phyloP scores from a whole-genome alignment of 192 early-diverging fungal species.

The Gigaspora rosea region DNA sequence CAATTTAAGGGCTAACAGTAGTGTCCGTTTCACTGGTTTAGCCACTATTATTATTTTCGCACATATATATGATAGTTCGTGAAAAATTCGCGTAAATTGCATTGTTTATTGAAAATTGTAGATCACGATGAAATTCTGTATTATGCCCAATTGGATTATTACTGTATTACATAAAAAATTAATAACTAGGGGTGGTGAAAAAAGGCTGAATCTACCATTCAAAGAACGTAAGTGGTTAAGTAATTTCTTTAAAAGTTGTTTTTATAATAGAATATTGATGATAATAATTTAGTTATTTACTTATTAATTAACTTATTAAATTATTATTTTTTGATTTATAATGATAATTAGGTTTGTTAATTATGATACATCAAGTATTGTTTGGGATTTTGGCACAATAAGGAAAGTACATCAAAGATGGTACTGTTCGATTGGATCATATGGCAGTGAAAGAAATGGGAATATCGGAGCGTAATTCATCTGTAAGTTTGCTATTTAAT shows the following conservation, averaged over 20 bases:
- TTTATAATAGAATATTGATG: background rate
- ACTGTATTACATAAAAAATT: too few species aligned
- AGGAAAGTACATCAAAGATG: slow-evolving; percentile 1
- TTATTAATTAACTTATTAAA: background rate
- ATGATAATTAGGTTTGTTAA: background rate
- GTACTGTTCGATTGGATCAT: background rate
- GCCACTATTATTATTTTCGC: too few species aligned
- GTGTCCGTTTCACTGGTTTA: too few species aligned
- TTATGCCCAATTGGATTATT: too few species aligned
- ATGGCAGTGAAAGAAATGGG: background rate
- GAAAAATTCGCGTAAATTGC: too few species aligned
- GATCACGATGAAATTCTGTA: too few species aligned
- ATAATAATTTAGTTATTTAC: background rate
- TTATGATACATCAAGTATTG: slow-evolving; percentile 32
- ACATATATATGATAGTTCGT: too few species aligned
- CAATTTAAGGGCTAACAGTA: too few species aligned
- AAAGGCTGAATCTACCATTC: slow-evolving; percentile 39
- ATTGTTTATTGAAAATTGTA: too few species aligned
- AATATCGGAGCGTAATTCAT: too few species aligned
- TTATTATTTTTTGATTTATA: background rate
- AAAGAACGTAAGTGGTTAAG: background rate
- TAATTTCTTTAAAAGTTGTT: background rate
- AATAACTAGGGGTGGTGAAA: slow-evolving; percentile 43
- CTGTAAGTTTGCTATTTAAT: background rate
- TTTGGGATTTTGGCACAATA: slow-evolving; percentile 45